phyloP scores from a whole-genome alignment of 441 rosid species.

The Bocquillonia castaneifolia region DNA sequence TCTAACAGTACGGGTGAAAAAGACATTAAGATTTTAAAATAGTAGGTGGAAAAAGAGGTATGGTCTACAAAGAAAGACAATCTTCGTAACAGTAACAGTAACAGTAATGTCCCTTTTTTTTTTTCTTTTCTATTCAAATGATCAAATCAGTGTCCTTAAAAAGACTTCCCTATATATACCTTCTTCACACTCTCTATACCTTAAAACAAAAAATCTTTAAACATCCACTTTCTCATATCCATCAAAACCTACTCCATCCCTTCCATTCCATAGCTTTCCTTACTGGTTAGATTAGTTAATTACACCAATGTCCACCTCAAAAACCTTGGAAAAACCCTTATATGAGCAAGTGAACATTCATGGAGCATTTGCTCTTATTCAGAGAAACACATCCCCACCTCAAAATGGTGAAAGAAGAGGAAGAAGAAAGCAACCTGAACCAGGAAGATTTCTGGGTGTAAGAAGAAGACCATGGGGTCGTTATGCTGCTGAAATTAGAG shows the following conservation, averaged over 20 bases:
- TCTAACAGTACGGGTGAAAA: no score
- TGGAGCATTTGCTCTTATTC: constrained; percentile 51
- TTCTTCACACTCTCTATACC: constrained; percentile 17
- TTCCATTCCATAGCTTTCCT: not conserved
- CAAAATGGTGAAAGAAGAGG: constrained; percentile 63
- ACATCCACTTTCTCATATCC: not conserved
- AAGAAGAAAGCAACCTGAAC: constrained; percentile 73
- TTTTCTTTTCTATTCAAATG: not conserved
- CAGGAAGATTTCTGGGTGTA: constrained; percentile 84
- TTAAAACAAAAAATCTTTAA: constrained; percentile 7
- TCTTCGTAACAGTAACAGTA: no score
- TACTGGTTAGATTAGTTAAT: not conserved
- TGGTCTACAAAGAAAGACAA: constrained; percentile 24
- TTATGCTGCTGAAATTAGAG: constrained; percentile 86
- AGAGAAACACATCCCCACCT: constrained; percentile 47
- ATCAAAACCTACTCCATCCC: not conserved
- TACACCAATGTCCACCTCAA: constrained; percentile 38
- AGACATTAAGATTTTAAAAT: not conserved
- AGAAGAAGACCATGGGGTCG: constrained; percentile 92
- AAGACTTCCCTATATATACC: constrained; percentile 23
- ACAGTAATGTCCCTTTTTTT: constrained; percentile 14
- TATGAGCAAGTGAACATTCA: constrained; percentile 35
- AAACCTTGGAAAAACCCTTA: constrained; percentile 32
- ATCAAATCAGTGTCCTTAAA: constrained; percentile 32
- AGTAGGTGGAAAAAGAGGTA: constrained; percentile 30